Evolutionary conservation across 164 flowering plant genomes (phyloP), one percentile per base, ranked within the genome.

Genomic region (Brasenia schreberi): DNA sequence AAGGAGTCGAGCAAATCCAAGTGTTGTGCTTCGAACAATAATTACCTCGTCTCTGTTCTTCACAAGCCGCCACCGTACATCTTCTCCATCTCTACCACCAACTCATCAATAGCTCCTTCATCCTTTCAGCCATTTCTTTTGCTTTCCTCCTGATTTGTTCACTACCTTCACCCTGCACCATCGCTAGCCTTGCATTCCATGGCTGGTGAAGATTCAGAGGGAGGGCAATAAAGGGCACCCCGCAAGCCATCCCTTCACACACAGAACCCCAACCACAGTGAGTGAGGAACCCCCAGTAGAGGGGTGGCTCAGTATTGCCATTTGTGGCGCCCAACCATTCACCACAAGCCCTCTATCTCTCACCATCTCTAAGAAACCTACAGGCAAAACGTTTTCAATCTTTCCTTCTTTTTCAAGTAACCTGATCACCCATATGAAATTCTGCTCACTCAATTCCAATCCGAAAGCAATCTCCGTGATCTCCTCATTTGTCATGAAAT

Each of bases 181-280:
- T 62, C 66, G 77, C 78, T 49, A 82, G 18, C 61, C 63, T 79
- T 6, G 83, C 77, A 69, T 75, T 81, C 4, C 75, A 0, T 0
- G 84, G 83, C 67, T 82, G 81, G 62, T 82, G 84, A 59, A 77
- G 73, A 1, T 78, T 79, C 82, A 75, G 70, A 0, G 82, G 84
- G 68, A 79, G 67, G 5, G 80, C 81, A n/a, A 82, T 69, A 4
- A 80, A 45, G 18, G 83, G 85, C 7, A 75, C 75, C 0, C 81
- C 83, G 61, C 43, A 71, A 16, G 33, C 63, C 64, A 80, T 67
- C 4, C 73, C 70, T 59, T 82, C 86, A 63, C 79, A 42, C 16
- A 65, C 63, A 4, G 81, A 79, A 59, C 77, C 72, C 78, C 75
- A 80, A 6, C 68, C 68, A 14, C 68, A 66, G 12, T 66, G 68